These are phyloP conservation scores for Calonectria montana DNA, from an alignment of 2,329 filamentous ascomycete species.

Conservation along the genomic window DNA sequence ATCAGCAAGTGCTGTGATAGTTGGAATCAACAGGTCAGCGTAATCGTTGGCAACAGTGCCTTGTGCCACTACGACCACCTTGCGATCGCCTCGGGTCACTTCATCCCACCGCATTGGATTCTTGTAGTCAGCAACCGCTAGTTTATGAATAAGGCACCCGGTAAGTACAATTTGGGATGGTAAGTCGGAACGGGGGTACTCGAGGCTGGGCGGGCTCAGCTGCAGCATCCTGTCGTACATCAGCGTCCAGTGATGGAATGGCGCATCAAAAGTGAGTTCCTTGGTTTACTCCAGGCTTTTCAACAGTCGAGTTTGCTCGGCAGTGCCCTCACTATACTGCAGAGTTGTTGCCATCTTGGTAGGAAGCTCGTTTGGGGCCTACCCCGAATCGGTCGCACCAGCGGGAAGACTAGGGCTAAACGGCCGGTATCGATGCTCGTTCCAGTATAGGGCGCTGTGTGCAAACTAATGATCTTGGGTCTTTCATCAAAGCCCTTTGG, in stretches of 20 bases:
- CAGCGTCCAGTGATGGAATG: slow-evolving; percentile 44
- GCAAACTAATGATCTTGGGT: slow-evolving; percentile 53
- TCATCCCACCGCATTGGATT: slow-evolving; percentile 62
- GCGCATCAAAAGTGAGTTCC: slow-evolving; percentile 20
- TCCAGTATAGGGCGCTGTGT: slow-evolving; percentile 50
- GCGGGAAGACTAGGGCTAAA: slow-evolving; percentile 53
- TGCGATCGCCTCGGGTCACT: slow-evolving; percentile 46
- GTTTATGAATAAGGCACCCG: slow-evolving; percentile 53
- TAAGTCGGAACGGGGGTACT: slow-evolving; percentile 52
- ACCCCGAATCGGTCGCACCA: slow-evolving; percentile 50
- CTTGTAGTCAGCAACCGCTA: slow-evolving; percentile 39
- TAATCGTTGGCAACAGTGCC: slow-evolving; percentile 57
- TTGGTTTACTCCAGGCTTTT: slow-evolving; percentile 44
- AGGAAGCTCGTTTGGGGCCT: slow-evolving; percentile 46
- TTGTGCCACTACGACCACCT: slow-evolving; percentile 59
- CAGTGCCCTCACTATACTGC: slow-evolving; percentile 36
- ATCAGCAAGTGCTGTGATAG: slow-evolving; percentile 54
- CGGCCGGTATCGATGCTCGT: slow-evolving; percentile 53
- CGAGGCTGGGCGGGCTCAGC: slow-evolving; percentile 52
- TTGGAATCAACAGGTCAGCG: slow-evolving; percentile 57
- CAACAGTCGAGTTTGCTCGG: slow-evolving; percentile 41
- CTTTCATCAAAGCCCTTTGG: slow-evolving; percentile 50
- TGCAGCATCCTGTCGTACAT: slow-evolving; percentile 50
- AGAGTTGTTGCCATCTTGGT: slow-evolving; percentile 37
- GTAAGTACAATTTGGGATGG: slow-evolving; percentile 54